Conservation (phyloP, 2,329 filamentous ascomycete genomes). For the Colletotrichum paranaense region DNA sequence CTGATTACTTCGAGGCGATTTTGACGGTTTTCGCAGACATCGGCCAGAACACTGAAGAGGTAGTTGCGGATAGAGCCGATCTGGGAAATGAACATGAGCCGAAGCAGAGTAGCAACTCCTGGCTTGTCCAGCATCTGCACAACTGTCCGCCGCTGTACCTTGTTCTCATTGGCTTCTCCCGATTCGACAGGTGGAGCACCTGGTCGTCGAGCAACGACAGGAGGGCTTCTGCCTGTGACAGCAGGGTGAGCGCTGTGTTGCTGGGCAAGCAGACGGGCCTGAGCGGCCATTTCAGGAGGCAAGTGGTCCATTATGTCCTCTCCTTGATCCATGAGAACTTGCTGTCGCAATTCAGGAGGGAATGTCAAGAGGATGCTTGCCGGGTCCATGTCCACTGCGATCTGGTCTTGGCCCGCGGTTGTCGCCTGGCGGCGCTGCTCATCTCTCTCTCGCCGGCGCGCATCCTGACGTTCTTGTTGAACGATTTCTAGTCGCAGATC, state of each 20-base stretch:
- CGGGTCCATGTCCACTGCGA: slow-evolving; percentile 83
- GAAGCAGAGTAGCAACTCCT: slow-evolving; percentile 92
- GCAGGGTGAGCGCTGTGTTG: slow-evolving; percentile 45
- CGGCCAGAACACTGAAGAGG: slow-evolving; percentile 87
- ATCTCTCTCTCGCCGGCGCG: slow-evolving; percentile 87
- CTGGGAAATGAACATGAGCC: slow-evolving; percentile 98
- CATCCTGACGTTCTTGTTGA: slow-evolving; percentile 89
- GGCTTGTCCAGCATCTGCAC: slow-evolving; percentile 98
- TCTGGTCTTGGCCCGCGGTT: slow-evolving; percentile 60
- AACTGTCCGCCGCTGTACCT: slow-evolving; percentile 80
- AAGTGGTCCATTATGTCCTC: slow-evolving; percentile 87
- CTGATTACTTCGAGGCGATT: slow-evolving; percentile 95
- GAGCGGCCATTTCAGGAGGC: slow-evolving; percentile 85
- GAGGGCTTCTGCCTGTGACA: slow-evolving; percentile 44
- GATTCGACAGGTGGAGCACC: slow-evolving; percentile 35
- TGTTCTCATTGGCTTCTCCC: slow-evolving; percentile 64
- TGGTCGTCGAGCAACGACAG: slow-evolving; percentile 38
- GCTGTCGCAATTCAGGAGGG: slow-evolving; percentile 83
- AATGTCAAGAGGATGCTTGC: slow-evolving; percentile 93
- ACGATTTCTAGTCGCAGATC: slow-evolving; percentile 92
- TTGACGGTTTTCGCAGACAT: slow-evolving; percentile 96
- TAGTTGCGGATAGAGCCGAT: slow-evolving; percentile 87
- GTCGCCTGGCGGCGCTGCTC: slow-evolving; percentile 77
- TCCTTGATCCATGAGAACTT: slow-evolving; percentile 91
- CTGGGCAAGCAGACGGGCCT: slow-evolving; percentile 70